phyloP scores from a whole-genome alignment of 306 rosid genomes.

The Carpinus fangiana region DNA sequence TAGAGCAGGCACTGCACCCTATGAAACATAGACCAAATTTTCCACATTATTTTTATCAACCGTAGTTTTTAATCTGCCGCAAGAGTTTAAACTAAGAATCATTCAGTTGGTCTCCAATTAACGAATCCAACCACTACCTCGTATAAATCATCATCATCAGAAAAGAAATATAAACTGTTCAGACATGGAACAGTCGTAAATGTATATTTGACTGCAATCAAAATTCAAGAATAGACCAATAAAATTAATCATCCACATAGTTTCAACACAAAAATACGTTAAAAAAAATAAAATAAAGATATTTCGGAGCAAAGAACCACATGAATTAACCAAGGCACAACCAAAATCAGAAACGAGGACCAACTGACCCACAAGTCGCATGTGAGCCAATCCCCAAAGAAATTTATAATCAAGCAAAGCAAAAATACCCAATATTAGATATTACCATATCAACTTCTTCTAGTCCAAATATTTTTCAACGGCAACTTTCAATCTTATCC shows the following conservation, averaged over 20 bases:
- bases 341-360: neutral
- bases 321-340: no score
- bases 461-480: constrained; percentile 11
- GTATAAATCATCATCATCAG: neutral
- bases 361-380: neutral
- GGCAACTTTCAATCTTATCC: constrained; percentile 11
- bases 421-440: constrained; percentile 22
- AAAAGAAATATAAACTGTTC: neutral
- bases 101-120: constrained; percentile 1
- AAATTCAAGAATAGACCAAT: neutral
- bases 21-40: neutral
- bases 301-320: neutral
- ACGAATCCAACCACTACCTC: constrained; percentile 6
- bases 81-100: constrained; percentile 13
- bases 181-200: neutral
- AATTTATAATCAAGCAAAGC: constrained; percentile 6
- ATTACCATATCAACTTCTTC: neutral
- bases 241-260: neutral
- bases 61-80: neutral
- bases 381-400: neutral
- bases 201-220: neutral
- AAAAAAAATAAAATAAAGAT: neutral
- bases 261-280: neutral
- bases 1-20: no score
- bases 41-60: constrained; percentile 2